Conservation (phyloP, 352 stramenopile species). For the Phytophthora tubulina region DNA sequence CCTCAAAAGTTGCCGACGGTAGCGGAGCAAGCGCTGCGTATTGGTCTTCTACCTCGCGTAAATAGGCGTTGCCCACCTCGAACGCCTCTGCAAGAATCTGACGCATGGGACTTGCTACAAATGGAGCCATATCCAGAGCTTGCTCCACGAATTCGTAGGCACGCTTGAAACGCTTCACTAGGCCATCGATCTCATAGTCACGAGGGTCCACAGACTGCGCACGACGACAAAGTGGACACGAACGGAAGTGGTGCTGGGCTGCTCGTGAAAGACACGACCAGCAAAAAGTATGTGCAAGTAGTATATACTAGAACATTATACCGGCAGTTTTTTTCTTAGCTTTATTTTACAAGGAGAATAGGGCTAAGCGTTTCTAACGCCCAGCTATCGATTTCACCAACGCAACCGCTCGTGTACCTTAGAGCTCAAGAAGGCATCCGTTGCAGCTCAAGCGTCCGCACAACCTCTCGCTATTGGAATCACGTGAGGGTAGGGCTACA, state of each 20-base stretch:
- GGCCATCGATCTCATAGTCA: slow-evolving; percentile 83
- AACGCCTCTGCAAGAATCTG: slow-evolving; percentile 78
- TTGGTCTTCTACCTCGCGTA: slow-evolving; percentile 62
- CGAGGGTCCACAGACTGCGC: slow-evolving; percentile 81
- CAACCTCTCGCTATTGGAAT: too few species aligned
- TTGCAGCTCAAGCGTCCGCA: too few species aligned
- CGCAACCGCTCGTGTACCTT: too few species aligned
- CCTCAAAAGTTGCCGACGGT: slow-evolving; percentile 24
- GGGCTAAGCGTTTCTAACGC: too few species aligned
- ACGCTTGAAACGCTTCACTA: slow-evolving; percentile 82
- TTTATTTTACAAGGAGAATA: too few species aligned
- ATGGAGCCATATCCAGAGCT: slow-evolving; percentile 54
- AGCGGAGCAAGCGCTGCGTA: slow-evolving; percentile 63
- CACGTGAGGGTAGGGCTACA: too few species aligned
- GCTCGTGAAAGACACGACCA: slow-evolving; percentile 84
- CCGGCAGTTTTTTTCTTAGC: too few species aligned
- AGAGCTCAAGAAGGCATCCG: too few species aligned
- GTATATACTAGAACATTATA: too few species aligned
- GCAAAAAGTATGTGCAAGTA: slow-evolving; percentile 81
- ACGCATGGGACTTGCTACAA: slow-evolving; percentile 70
- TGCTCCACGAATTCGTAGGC: slow-evolving; percentile 73
- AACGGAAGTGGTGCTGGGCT: slow-evolving; percentile 77
- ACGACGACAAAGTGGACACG: slow-evolving; percentile 75
- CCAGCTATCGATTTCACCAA: too few species aligned
- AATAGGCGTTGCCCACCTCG: slow-evolving; percentile 58